Evolutionary conservation across 164 flowering plant genomes (phyloP).

Genomic region (Vitis rotundifolia): DNA sequence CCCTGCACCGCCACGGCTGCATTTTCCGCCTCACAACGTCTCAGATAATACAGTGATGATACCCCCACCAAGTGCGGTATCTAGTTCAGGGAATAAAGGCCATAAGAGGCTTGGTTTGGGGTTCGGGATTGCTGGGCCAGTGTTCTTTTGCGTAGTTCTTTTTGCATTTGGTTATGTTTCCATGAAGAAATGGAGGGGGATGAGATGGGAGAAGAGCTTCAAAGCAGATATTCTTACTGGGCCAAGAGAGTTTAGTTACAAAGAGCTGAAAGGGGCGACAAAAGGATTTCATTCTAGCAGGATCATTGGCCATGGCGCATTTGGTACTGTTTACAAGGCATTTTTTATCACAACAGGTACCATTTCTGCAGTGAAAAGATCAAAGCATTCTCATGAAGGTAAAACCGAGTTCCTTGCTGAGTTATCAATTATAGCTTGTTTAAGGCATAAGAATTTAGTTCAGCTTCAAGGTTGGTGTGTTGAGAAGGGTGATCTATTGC

Average conservation of each 20-base stretch:
- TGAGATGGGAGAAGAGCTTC: conserved; percentile 27
- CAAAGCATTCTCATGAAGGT: conserved; percentile 69
- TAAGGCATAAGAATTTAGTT: conserved; percentile 86
- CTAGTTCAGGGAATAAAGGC: conserved; percentile 25
- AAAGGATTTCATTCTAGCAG: conserved; percentile 59
- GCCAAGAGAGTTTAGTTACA: conserved; percentile 67
- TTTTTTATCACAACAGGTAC: conserved; percentile 32
- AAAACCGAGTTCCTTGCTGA: conserved; percentile 76
- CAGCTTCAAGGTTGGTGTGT: conserved; percentile 95
- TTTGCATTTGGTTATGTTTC: conserved; percentile 55
- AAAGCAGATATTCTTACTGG: conserved; percentile 58
- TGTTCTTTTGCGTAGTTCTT: conserved; percentile 39
- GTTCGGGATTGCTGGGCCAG: conserved; percentile 64
- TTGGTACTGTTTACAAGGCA: conserved; percentile 72
- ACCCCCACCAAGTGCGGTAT: conserved; percentile 28
- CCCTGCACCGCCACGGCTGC: conserved; percentile 27
- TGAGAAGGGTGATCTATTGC: conserved; percentile 78
- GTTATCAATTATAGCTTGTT: conserved; percentile 69
- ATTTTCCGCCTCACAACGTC: conserved; percentile 48
- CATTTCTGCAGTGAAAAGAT: conserved; percentile 64
- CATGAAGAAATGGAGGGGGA: conserved; percentile 46
- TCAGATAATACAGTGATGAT: conserved; percentile 49
- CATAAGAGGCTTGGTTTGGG: conserved; percentile 50
- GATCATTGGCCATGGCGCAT: conserved; percentile 59
- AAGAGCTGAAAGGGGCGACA: conserved; percentile 58